These are phyloP conservation scores for Ophidiomyces ophidiicola DNA, from an alignment of 2,329 filamentous ascomycete genomes.

Conservation along the genomic window DNA sequence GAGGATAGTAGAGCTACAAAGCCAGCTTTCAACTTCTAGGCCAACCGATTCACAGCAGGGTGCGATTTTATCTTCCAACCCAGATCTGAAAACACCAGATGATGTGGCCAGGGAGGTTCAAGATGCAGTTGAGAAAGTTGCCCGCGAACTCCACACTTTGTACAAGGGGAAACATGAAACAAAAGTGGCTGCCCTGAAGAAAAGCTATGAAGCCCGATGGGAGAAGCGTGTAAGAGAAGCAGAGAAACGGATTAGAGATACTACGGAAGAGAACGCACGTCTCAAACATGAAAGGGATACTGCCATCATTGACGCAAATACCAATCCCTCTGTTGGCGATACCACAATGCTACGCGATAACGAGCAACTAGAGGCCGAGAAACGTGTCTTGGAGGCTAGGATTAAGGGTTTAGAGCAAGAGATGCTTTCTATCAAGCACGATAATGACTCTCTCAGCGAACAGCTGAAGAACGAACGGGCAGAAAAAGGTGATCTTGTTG, in stretches of 20 bases:
- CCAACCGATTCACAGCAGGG: conserved; percentile 20
- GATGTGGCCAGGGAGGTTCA: conserved; percentile 58
- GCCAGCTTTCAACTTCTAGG: conserved; percentile 33
- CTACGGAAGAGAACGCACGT: conserved; percentile 62
- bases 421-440: conserved; percentile 54
- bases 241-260: conserved; percentile 56
- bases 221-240: conserved; percentile 77
- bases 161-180: conserved; percentile 98
- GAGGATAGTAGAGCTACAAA: conserved; percentile 36
- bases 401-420: conserved; percentile 64
- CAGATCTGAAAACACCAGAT: conserved; percentile 29
- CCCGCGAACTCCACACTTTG: conserved; percentile 78
- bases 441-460: conserved; percentile 52
- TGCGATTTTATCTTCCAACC: conserved; percentile 22
- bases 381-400: conserved; percentile 59
- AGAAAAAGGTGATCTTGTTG: conserved; percentile 39
- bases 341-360: conserved; percentile 36
- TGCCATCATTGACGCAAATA: conserved; percentile 44
- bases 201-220: conserved; percentile 70
- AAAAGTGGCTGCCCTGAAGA: conserved; percentile 81
- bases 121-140: conserved; percentile 75
- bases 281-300: conserved; percentile 54
- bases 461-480: conserved; percentile 44
- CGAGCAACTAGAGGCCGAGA: conserved; percentile 54
- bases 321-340: conserved; percentile 29